Conservation (phyloP, 768 basidiomycete genomes). For the Lentinula detonsa region DNA sequence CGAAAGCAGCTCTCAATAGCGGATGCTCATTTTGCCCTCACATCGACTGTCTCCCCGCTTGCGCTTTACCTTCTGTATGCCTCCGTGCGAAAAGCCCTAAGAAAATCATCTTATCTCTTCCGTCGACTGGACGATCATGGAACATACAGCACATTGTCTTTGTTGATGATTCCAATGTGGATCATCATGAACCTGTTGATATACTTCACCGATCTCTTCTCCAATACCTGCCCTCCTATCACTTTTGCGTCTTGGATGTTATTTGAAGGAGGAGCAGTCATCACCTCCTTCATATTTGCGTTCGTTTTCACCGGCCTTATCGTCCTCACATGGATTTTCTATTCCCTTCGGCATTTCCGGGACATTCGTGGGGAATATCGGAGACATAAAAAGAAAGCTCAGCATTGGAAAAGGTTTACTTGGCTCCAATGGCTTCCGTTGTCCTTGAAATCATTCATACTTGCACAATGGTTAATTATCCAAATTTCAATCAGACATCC, state of each 20-base stretch:
- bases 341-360: slow-evolving; percentile 4
- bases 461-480: not conserved
- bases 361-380: slow-evolving; percentile 7
- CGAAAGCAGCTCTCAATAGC: slow-evolving; percentile 3
- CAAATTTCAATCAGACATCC: not conserved
- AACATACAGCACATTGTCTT: not conserved
- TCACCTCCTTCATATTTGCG: slow-evolving; percentile 1
- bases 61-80: slow-evolving; percentile 6
- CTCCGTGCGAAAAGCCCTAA: not conserved
- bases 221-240: not conserved
- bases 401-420: not conserved
- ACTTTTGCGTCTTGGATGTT: slow-evolving; percentile 5
- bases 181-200: slow-evolving; percentile 1
- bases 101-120: not conserved
- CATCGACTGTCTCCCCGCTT: slow-evolving; percentile 7
- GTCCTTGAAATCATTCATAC: not conserved
- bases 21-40: slow-evolving; percentile 8
- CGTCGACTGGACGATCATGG: not conserved
- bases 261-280: not conserved
- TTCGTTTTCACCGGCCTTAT: not conserved
- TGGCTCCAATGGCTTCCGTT: slow-evolving; percentile 3
- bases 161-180: slow-evolving; percentile 5
- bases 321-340: not conserved
- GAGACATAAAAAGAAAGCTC: not conserved
- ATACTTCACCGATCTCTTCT: slow-evolving; percentile 5